Base-by-base conservation (phyloP, 345 rosid species). In the Chamaenerion angustifolium region DNA sequence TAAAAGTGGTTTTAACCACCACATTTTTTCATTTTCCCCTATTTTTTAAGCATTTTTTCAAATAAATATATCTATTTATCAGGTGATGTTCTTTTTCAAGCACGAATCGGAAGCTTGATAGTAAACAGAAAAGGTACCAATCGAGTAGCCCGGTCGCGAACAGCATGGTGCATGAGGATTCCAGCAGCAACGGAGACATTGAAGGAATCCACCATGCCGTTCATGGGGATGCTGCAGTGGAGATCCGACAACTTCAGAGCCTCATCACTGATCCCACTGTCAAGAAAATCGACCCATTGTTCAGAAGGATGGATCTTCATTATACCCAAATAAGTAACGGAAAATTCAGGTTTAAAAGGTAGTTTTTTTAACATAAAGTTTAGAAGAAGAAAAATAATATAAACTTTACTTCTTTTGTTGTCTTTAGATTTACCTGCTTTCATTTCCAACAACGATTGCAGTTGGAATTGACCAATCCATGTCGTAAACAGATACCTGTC, bases 131-230 rank as follows among this genome's bases (percentile, higher is more conserved):
- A 35, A 45, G 23, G 15, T 77, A 90, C 96, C 96, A 83, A 70
- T 68, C 82, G 89, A 56, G 76, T 64, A 55, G 59, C 68, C 76
- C 94, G 67, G 71, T 90, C 94, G 61, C 78, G 76, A 50, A 83
- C 89, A 45, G 95, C 95, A 42, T 86, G 94, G 64, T 81, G 96
- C 98, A 90, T 83, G 46, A 86, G 62, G 64, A 86, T 78, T 73
- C 95, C 98, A 1, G 94, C 88, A 52, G 96, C 98, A 58, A 90
- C 96, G 23, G 98, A 90, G 54, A 90, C 96, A 69, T 90, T 90
- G 64, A 90, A 86, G 19, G 98, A 86, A 70, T 90, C 95, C 40
- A 86, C 95, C 98, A 90, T 86, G 64, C 98, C 98, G 11, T 83
- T 86, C 98, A 90, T 86, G 6, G 92, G 95, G 62, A 86, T 83